Evolutionary conservation across 306 rosid genomes (phyloP).

Genomic region (Dalbergia cochinchinensis): DNA sequence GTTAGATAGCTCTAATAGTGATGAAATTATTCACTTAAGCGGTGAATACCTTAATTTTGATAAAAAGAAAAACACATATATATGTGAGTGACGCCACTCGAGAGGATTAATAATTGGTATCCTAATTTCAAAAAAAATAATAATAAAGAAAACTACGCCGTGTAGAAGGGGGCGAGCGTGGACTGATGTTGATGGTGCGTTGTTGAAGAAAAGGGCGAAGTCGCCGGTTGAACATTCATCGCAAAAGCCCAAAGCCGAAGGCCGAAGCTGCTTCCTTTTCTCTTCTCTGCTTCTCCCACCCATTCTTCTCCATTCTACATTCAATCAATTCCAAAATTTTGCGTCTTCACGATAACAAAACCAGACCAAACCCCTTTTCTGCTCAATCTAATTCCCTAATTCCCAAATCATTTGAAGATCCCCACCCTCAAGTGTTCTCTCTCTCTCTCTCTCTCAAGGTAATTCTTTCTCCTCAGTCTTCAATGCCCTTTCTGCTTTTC

Average conservation of each 20-base stretch:
- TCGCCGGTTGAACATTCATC: background rate
- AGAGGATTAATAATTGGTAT: too few species aligned
- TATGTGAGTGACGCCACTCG: too few species aligned
- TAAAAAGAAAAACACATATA: too few species aligned
- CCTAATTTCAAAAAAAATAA: too few species aligned
- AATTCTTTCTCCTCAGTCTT: background rate
- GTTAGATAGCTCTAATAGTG: too few species aligned
- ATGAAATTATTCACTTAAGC: too few species aligned
- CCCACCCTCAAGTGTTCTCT: background rate
- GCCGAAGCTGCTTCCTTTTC: background rate
- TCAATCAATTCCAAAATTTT: background rate
- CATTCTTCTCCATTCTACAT: background rate
- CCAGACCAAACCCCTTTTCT: background rate
- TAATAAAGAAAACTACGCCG: background rate
- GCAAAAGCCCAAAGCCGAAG: background rate
- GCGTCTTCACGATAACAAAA: background rate
- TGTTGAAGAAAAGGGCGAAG: background rate
- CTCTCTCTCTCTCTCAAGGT: slow-evolving; percentile 22
- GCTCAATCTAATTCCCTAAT: background rate
- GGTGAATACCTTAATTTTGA: too few species aligned
- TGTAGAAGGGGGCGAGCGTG: background rate
- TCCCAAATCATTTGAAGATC: background rate
- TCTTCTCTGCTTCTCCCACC: background rate
- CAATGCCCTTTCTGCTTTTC: background rate
- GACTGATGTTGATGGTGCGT: background rate